phyloP scores from a whole-genome alignment of 257 asterid species.

The Gentiana straminea region DNA sequence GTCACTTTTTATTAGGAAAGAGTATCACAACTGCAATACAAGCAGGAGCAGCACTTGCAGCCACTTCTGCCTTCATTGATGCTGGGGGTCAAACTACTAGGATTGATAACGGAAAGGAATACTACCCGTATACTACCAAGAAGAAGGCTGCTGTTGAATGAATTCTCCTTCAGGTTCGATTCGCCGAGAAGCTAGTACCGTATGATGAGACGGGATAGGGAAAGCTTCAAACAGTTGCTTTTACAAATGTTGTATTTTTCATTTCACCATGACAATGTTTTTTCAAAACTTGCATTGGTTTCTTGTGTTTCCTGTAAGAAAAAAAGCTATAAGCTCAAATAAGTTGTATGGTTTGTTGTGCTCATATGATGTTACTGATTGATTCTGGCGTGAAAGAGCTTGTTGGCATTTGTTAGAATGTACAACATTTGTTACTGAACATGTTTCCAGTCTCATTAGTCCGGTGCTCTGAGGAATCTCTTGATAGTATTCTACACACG shows the following conservation, averaged over 20 bases:
- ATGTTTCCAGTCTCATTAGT: too few species aligned
- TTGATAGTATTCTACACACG: too few species aligned
- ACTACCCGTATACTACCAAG: constrained; percentile 66
- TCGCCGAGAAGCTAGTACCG: not conserved
- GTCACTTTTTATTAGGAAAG: constrained; percentile 37
- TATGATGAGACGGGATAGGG: not conserved
- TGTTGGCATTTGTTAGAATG: too few species aligned
- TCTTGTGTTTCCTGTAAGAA: too few species aligned
- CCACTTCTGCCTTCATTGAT: constrained; percentile 57
- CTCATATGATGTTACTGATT: too few species aligned
- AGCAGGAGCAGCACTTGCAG: constrained; percentile 82
- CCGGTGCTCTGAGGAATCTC: too few species aligned
- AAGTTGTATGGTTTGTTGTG: too few species aligned
- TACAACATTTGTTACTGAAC: too few species aligned
- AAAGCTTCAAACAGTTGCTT: constrained; percentile 10
- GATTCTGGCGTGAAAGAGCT: too few species aligned
- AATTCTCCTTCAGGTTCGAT: not conserved
- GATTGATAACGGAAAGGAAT: constrained; percentile 67
- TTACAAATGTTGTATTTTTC: constrained; percentile 3
- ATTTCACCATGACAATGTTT: not conserved
- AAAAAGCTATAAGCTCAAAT: too few species aligned
- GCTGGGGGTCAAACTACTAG: constrained; percentile 66
- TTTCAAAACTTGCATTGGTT: not conserved
- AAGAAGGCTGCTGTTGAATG: constrained; percentile 50
- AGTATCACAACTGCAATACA: constrained; percentile 64